Evolutionary conservation across 805 yeast species (phyloP).

Genomic region (Saccharomyces jurei): DNA sequence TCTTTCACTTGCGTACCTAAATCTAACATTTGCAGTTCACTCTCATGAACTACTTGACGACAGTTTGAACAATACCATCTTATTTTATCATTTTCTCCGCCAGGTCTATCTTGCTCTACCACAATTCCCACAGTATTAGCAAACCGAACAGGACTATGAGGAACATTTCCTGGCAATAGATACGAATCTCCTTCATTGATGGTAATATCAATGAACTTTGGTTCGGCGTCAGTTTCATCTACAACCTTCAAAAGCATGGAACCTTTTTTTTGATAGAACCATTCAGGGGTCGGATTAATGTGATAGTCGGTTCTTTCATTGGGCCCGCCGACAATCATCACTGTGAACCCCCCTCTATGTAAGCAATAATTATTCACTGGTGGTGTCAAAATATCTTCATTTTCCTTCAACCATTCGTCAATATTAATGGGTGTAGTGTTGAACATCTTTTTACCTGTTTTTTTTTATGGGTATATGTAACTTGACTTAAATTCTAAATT

Average conservation of each 20-base stretch:
- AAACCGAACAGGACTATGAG: conserved; percentile 85
- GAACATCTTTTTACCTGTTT: conserved; percentile 8
- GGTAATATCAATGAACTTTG: conserved; percentile 57
- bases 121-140: conserved; percentile 84
- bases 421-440: conserved; percentile 56
- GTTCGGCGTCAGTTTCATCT: conserved; percentile 43
- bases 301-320: conserved; percentile 91
- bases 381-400: conserved; percentile 69
- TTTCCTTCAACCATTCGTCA: conserved; percentile 72
- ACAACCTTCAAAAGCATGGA: conserved; percentile 78
- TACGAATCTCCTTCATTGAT: conserved; percentile 87
- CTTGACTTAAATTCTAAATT: neutral
- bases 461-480: neutral
- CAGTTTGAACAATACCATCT: conserved; percentile 86
- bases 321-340: conserved; percentile 95
- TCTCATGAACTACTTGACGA: conserved; percentile 55
- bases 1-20: conserved; percentile 85
- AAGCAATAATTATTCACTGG: conserved; percentile 89
- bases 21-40: conserved; percentile 66
- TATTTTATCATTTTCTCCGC: conserved; percentile 57
- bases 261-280: conserved; percentile 84
- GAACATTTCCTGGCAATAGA: conserved; percentile 72
- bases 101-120: conserved; percentile 85
- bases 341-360: conserved; percentile 86
- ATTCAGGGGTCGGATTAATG: conserved; percentile 89